These are phyloP conservation scores for Gloeophyllum trabeum DNA, from an alignment of 768 basidiomycete genomes.

Conservation along the genomic window DNA sequence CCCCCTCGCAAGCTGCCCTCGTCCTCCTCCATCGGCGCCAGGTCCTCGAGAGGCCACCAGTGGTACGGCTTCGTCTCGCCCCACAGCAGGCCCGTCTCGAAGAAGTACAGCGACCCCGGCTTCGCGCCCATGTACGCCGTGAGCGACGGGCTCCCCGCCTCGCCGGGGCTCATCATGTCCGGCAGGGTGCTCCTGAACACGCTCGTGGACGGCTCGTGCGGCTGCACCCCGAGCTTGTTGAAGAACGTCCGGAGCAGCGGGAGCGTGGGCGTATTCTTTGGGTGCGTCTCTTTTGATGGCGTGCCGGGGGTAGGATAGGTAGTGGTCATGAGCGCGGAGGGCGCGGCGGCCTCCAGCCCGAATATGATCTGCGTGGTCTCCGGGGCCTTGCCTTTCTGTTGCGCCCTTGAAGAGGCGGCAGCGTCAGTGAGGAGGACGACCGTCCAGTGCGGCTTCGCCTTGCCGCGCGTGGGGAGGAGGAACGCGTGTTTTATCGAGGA, in stretches of 20 bases:
- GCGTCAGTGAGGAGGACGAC: slow-evolving; percentile 52
- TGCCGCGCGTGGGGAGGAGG: slow-evolving; percentile 65
- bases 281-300: too few relatives aligned
- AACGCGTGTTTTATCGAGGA: slow-evolving; percentile 44
- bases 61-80: slow-evolving; percentile 70
- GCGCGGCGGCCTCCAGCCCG: slow-evolving; percentile 49
- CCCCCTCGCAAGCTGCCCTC: slow-evolving; percentile 28
- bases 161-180: slow-evolving; percentile 2
- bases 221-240: slow-evolving; percentile 25
- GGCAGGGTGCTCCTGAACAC: slow-evolving; percentile 2
- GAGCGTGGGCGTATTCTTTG: slow-evolving; percentile 46
- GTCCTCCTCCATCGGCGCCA: slow-evolving; percentile 30
- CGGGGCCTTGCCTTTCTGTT: slow-evolving; percentile 3
- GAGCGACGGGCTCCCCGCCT: slow-evolving; percentile 41
- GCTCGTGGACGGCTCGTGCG: slow-evolving; percentile 1
- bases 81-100: slow-evolving; percentile 56
- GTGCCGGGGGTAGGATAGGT: slow-evolving; percentile 18
- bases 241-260: slow-evolving; percentile 41
- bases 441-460: slow-evolving; percentile 63
- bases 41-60: slow-evolving; percentile 56
- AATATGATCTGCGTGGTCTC: slow-evolving; percentile 44
- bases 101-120: slow-evolving; percentile 62
- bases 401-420: slow-evolving; percentile 25
- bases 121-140: slow-evolving; percentile 68
- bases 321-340: slow-evolving; percentile 33